Base-by-base conservation (phyloP, 129 eudicot genomes). In the Deinandra increscens region DNA sequence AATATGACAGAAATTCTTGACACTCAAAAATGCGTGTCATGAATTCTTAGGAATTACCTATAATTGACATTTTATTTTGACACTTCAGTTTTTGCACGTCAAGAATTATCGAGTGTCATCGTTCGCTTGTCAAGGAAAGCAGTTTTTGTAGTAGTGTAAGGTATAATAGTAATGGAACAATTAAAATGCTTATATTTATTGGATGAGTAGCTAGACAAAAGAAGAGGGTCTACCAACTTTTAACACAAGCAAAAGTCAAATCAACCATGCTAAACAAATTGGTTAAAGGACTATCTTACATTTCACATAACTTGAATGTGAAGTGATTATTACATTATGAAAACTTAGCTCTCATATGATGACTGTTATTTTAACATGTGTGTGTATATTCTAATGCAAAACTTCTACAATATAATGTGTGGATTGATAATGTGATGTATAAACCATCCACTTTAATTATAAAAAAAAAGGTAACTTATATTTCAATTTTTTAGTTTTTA, bases 181-280 rank as follows among this genome's bases (percentile, higher is more conserved):
- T 75, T 67, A 31, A 75, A 66, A 42, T 12, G 37, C 68, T 53
- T 29, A 66, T 15, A 66, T 66, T 75, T 44, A 66, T 75, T 66
- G 39, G 62, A 18, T 17, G 69, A 31, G 68, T 26, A 26, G n/a
- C n/a, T 29, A 71, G 33, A 53, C 43, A 71, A 58, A 39, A 29
- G 8, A 45, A 60, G 68, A 33, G 51, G 78, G 70, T 62, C 78
- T 62, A 75, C 61, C 49, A 60, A 75, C 74, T 66, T 67, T 44
- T 67, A 66, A 67, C 46, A 67, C 41, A 56, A 75, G 56, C 56
- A 56, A 58, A 75, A 68, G 80, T 75, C 80, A 66, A 75, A 75
- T 67, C 68, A 58, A 68, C 69, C 74, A 43, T 75, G 34, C 80
- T 56, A 38, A 55, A 22, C 43, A 67, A 37, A 8, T 54, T 75